These are phyloP conservation scores for Aspergillus flavus DNA, from an alignment of 2,329 filamentous ascomycete species.

Conservation along the genomic window DNA sequence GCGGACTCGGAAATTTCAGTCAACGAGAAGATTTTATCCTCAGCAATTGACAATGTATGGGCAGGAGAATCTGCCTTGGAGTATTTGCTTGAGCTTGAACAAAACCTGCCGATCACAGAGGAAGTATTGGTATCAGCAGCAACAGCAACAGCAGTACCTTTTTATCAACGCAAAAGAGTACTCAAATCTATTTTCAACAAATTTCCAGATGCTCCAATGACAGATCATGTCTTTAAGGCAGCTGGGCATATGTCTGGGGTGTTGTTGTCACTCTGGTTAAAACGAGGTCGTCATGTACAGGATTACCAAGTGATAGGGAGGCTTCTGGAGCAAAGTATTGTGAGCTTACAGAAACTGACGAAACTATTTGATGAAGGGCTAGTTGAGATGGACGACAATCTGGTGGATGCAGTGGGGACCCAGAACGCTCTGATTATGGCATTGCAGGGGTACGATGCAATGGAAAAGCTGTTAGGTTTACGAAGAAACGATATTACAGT, in stretches of 20 bases:
- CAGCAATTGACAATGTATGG: background rate
- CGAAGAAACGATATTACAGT: background rate
- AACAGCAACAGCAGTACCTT: too few species aligned
- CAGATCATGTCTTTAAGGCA: background rate
- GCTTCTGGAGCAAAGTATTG: background rate
- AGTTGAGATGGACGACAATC: background rate
- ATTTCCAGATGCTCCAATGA: background rate
- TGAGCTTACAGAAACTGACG: background rate
- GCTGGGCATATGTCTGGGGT: fast-evolving
- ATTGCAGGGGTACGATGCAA: background rate
- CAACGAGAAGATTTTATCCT: background rate
- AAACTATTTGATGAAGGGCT: background rate
- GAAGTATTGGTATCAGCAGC: background rate
- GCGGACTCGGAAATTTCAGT: background rate
- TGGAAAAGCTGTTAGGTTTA: background rate
- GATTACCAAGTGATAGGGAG: background rate
- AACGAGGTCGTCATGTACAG: background rate
- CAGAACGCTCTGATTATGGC: background rate
- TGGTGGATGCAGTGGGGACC: background rate
- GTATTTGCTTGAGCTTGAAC: background rate
- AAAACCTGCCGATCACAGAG: background rate
- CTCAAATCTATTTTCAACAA: fast-evolving
- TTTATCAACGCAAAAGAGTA: fast-evolving
- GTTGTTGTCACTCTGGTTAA: background rate
- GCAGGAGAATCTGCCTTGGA: background rate